These are phyloP conservation scores for Annulohypoxylon bovei DNA, from an alignment of 495 filamentous ascomycete genomes.

Conservation along the genomic window DNA sequence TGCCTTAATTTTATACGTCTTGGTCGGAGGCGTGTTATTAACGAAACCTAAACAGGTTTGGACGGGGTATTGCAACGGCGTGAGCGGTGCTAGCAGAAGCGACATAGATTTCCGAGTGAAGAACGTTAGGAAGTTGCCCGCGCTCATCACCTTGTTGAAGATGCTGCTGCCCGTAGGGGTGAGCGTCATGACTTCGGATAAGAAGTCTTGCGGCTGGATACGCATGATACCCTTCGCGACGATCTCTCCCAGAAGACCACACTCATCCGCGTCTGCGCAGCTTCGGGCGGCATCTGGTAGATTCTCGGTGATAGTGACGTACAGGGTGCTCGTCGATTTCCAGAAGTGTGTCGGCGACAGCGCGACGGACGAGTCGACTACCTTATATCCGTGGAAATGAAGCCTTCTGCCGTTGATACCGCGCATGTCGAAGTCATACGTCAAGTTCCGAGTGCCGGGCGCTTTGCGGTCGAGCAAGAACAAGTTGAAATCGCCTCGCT, in stretches of 20 bases:
- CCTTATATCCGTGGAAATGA: slow-evolving; percentile 70
- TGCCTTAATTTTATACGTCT: slow-evolving; percentile 55
- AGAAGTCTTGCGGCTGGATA: slow-evolving; percentile 65
- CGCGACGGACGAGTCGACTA: slow-evolving; percentile 67
- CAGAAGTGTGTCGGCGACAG: slow-evolving; percentile 65
- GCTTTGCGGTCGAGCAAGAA: slow-evolving; percentile 63
- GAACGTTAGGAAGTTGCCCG: slow-evolving; percentile 63
- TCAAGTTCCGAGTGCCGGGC: slow-evolving; percentile 67
- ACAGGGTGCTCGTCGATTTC: slow-evolving; percentile 71
- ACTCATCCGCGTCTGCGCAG: slow-evolving; percentile 50
- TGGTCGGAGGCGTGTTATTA: slow-evolving; percentile 56
- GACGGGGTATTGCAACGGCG: slow-evolving; percentile 63
- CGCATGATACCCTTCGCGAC: slow-evolving; percentile 69
- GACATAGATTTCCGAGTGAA: slow-evolving; percentile 65
- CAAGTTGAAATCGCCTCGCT: slow-evolving; percentile 66
- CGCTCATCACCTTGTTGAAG: slow-evolving; percentile 54
- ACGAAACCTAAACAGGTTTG: slow-evolving; percentile 58
- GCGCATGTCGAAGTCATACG: slow-evolving; percentile 69
- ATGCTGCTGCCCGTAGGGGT: slow-evolving; percentile 59
- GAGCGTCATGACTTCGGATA: slow-evolving; percentile 66
- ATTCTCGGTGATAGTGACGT: slow-evolving; percentile 62
- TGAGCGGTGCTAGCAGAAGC: slow-evolving; percentile 66
- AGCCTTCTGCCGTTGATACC: slow-evolving; percentile 61
- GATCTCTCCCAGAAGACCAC: slow-evolving; percentile 51
- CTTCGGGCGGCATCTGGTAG: slow-evolving; percentile 38